These are phyloP conservation scores for Bryopsis sp. DNA, from an alignment of 139 green algal genomes.

Conservation along the genomic window DNA sequence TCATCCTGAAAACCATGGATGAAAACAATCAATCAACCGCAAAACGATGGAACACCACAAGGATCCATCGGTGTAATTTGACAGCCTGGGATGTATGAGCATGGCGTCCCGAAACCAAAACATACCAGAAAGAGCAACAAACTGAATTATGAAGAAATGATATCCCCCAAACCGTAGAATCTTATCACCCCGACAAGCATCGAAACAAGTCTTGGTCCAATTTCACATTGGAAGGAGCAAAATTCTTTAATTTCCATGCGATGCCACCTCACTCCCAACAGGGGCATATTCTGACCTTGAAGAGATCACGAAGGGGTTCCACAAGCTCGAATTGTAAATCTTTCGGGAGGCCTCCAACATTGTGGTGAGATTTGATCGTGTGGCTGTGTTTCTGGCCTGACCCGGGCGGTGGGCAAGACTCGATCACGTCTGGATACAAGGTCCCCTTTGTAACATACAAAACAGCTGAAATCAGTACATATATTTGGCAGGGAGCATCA, in stretches of 20 bases:
- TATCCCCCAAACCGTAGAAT: too few relatives aligned
- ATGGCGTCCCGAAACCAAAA: too few relatives aligned
- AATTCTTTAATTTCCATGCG: too few relatives aligned
- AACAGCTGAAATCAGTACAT: too few relatives aligned
- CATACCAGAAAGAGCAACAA: too few relatives aligned
- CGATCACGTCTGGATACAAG: slow-evolving; percentile 99
- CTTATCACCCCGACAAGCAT: too few relatives aligned
- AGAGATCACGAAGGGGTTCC: slow-evolving; percentile 95
- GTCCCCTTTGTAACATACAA: too few relatives aligned
- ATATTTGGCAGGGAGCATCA: too few relatives aligned
- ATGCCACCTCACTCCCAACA: too few relatives aligned
- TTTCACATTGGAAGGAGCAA: slow-evolving; percentile 1
- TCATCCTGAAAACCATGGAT: slow-evolving; percentile 25
- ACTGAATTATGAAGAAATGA: too few relatives aligned
- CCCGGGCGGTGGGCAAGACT: slow-evolving; percentile 93
- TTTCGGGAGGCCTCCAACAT: slow-evolving; percentile 96
- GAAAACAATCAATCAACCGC: background rate
- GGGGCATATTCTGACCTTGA: slow-evolving; percentile 64
- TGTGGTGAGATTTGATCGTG: slow-evolving; percentile 99
- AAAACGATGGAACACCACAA: background rate
- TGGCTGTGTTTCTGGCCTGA: slow-evolving; percentile 92
- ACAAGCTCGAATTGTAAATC: slow-evolving; percentile 94
- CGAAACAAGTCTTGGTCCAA: background rate
- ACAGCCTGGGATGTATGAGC: too few relatives aligned
- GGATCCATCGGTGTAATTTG: too few relatives aligned